Evolutionary conservation across 2,329 filamentous ascomycete genomes (phyloP).

Genomic region (Exophiala dermatitidis): DNA sequence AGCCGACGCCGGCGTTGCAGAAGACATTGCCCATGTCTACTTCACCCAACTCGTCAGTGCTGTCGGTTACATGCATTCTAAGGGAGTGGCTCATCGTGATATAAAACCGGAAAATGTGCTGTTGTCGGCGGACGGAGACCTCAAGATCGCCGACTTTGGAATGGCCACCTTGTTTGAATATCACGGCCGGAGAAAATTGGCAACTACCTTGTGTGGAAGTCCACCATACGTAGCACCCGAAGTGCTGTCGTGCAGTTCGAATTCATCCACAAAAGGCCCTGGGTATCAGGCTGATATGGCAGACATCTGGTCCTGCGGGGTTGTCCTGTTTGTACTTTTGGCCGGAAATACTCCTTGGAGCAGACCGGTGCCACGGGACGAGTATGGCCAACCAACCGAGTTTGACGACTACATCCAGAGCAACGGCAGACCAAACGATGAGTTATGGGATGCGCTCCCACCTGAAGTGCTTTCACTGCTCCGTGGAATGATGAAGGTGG

Average conservation of each 20-base stretch:
- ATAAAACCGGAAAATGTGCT: conserved; percentile 95
- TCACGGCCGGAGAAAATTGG: conserved; percentile 72
- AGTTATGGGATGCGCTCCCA: conserved; percentile 76
- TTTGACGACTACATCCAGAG: conserved; percentile 79
- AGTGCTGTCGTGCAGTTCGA: conserved; percentile 54
- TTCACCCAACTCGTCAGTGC: conserved; percentile 87
- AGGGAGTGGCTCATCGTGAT: conserved; percentile 87
- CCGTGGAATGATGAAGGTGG: conserved; percentile 84
- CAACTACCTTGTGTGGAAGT: conserved; percentile 85
- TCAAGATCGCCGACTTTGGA: conserved; percentile 96
- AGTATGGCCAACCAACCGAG: conserved; percentile 57
- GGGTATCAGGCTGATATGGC: conserved; percentile 63
- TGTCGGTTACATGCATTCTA: conserved; percentile 91
- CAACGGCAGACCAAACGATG: conserved; percentile 73
- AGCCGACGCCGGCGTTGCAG: conserved; percentile 86
- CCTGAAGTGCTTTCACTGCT: conserved; percentile 69
- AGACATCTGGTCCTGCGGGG: conserved; percentile 95
- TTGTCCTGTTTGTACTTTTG: conserved; percentile 92
- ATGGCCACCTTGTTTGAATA: conserved; percentile 90
- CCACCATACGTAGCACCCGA: conserved; percentile 97
- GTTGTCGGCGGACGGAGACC: conserved; percentile 70
- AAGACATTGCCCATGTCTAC: conserved; percentile 94
- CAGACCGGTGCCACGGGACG: conserved; percentile 66
- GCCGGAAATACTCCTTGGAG: conserved; percentile 98
- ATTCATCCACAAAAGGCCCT: conserved; percentile 42